Evolutionary conservation across 306 rosid genomes (phyloP).

Genomic region (Heteromeles arbutifolia): DNA sequence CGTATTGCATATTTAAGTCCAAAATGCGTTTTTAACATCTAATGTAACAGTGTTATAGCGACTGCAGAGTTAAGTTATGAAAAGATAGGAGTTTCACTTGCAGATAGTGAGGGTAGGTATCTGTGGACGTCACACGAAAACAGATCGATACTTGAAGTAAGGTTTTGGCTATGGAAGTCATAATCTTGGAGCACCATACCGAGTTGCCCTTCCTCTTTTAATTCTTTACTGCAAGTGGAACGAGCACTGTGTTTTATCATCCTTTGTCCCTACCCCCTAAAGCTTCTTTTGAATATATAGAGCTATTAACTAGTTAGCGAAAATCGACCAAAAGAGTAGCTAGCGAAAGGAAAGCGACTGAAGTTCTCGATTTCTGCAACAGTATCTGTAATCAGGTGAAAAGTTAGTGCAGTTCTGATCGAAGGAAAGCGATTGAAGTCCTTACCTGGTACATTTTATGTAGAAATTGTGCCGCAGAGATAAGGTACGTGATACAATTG

Average conservation of each 20-base stretch:
- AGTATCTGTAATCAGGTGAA: not conserved
- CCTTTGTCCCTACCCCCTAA: slow-evolving; percentile 16
- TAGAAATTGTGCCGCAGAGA: not conserved
- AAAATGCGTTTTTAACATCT: not conserved
- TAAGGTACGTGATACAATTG: not conserved
- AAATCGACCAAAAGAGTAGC: not conserved
- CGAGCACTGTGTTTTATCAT: not conserved
- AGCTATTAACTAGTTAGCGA: not conserved
- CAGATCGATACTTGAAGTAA: not conserved
- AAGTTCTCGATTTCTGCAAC: not conserved
- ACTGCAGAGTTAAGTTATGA: not conserved
- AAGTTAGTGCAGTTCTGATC: not conserved
- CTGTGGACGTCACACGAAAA: not conserved
- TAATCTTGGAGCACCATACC: slow-evolving; percentile 10
- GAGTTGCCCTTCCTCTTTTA: slow-evolving; percentile 6
- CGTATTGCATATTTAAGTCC: not conserved
- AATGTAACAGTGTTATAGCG: not conserved
- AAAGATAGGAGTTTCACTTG: not conserved
- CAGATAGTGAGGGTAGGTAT: not conserved
- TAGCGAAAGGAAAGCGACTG: not conserved
- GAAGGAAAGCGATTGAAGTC: not conserved
- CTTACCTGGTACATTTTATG: too few relatives aligned
- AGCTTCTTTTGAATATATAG: not conserved
- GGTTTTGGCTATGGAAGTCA: slow-evolving; percentile 8
- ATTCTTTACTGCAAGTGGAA: not conserved